Conservation (phyloP, 257 asterid species). For the Thymus mandschuricus region DNA sequence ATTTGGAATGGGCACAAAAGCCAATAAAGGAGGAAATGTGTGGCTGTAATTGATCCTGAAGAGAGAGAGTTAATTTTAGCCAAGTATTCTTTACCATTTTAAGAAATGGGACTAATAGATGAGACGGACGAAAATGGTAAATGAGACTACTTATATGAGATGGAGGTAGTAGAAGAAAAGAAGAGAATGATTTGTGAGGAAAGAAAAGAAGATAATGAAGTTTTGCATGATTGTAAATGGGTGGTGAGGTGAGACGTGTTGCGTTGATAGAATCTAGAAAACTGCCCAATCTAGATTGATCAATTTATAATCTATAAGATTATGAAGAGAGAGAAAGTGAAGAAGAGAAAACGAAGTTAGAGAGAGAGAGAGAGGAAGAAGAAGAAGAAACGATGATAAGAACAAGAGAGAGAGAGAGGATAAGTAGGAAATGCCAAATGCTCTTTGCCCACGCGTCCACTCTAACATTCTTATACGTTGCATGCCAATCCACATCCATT, state of each 20-base stretch:
- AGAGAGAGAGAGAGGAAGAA: constrained; percentile 31
- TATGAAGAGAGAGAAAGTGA: constrained; percentile 6
- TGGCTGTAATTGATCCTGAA: too few relatives aligned
- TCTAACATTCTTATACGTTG: not conserved
- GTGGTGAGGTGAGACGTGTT: not conserved
- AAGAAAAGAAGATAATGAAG: too few relatives aligned
- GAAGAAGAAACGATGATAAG: constrained; percentile 35
- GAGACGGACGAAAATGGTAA: too few relatives aligned
- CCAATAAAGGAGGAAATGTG: too few relatives aligned
- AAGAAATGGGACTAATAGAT: too few relatives aligned
- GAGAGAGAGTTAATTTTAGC: too few relatives aligned
- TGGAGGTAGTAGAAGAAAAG: not conserved
- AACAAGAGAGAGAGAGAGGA: constrained; percentile 27
- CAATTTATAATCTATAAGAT: too few relatives aligned
- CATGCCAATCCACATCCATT: not conserved
- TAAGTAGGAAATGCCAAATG: constrained; percentile 41
- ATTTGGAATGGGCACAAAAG: too few relatives aligned
- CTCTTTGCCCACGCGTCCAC: constrained; percentile 17
- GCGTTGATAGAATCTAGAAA: not conserved
- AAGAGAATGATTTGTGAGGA: not conserved
- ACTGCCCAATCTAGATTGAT: constrained; percentile 12
- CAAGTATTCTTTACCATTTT: too few relatives aligned
- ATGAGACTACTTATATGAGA: too few relatives aligned
- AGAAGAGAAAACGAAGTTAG: constrained; percentile 15
- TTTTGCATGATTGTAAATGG: not conserved